phyloP scores from a whole-genome alignment of 768 basidiomycete species.

The Brasilioporus rufonigricans region DNA sequence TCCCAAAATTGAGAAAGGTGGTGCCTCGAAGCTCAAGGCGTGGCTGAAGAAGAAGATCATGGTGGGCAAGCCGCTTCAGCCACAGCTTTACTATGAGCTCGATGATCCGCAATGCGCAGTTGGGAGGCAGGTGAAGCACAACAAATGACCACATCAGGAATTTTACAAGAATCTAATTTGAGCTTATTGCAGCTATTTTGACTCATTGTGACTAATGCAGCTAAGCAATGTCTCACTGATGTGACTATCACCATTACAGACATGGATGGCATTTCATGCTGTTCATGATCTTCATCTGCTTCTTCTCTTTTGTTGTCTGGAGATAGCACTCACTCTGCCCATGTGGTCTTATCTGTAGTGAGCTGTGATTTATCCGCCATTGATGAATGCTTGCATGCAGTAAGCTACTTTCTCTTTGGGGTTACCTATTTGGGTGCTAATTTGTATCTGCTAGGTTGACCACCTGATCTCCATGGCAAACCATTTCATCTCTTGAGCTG shows the following conservation, averaged over 20 bases:
- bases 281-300: conserved; percentile 7
- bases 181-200: too few species aligned
- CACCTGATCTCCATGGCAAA: conserved; percentile 52
- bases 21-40: conserved; percentile 52
- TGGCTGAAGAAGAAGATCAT: conserved; percentile 64
- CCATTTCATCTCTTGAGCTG: conserved; percentile 56
- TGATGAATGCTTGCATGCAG: conserved; percentile 50
- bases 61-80: conserved; percentile 35
- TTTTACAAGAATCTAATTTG: too few species aligned
- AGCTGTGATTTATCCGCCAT: conserved; percentile 57
- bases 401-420: conserved; percentile 32
- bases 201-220: too few species aligned
- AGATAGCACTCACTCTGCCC: conserved; percentile 41
- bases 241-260: conserved; percentile 23
- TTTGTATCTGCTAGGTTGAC: conserved; percentile 42
- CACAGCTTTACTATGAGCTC: conserved; percentile 41
- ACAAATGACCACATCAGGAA: conserved; percentile 13
- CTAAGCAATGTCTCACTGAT: too few species aligned
- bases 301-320: conserved; percentile 34
- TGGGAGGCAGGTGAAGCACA: conserved; percentile 35
- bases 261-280: conserved; percentile 20
- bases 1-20: conserved; percentile 31
- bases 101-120: conserved; percentile 41
- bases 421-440: conserved; percentile 9
- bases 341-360: conserved; percentile 50